A percentile compares a stretch with the other conserved stretches of the same genome.
phyloP scores from a whole-genome alignment of 1,284 basidiomycete species.

The Cryptococcus sp. region DNA sequence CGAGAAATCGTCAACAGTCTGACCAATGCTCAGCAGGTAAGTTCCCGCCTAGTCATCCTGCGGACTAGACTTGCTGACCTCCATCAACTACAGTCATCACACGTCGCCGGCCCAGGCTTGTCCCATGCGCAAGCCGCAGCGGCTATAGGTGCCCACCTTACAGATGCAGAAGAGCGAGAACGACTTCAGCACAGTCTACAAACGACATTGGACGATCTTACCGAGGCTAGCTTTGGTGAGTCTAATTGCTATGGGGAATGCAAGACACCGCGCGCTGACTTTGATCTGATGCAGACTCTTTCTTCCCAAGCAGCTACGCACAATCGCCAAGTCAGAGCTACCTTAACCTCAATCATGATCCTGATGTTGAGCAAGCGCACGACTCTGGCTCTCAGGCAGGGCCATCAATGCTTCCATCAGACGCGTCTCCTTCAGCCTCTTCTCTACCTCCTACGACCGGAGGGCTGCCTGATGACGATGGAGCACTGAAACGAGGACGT shows the following conservation, averaged over 20 bases:
- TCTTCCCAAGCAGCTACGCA: constrained; percentile 19
- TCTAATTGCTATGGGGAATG: neutral
- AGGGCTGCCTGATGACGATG: neutral
- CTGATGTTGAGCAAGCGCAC: neutral
- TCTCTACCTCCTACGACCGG: neutral
- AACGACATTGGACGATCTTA: constrained; percentile 40
- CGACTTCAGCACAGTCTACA: constrained; percentile 38
- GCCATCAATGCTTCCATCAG: constrained; percentile 2
- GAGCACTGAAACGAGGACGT: constrained; percentile 30
- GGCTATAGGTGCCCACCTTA: constrained; percentile 31
- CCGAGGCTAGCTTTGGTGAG: constrained; percentile 24
- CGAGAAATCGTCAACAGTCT: constrained; percentile 50
- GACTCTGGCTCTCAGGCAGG: constrained; percentile 3
- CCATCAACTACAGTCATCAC: constrained; percentile 6
- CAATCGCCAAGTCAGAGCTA: constrained; percentile 13
- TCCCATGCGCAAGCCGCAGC: constrained; percentile 30
- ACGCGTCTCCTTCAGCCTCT: neutral
- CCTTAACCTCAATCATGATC: constrained; percentile 8
- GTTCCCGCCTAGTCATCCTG: neutral
- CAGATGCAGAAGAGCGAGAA: constrained; percentile 36
- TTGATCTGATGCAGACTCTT: constrained; percentile 13
- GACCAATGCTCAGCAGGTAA: constrained; percentile 47
- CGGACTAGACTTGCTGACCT: neutral
- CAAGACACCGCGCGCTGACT: neutral
- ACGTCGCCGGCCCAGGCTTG: constrained; percentile 12